phyloP scores from a whole-genome alignment of 176 grass and related monocot species.

The Typha latifolia region DNA sequence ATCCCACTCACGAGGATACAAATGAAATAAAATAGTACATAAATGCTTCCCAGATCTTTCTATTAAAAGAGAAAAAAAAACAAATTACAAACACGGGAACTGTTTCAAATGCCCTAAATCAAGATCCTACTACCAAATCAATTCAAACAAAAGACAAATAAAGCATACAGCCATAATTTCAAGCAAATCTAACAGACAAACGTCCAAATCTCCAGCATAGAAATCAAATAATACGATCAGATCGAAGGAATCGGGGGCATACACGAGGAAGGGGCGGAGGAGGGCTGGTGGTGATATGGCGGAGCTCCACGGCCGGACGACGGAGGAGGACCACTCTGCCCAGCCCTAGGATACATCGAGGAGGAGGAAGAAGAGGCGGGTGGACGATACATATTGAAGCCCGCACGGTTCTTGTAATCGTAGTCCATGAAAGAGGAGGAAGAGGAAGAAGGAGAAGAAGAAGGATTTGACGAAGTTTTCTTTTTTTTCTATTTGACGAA shows the following conservation, averaged over 20 bases:
- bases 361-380: constrained; percentile 28
- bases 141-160: background rate
- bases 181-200: background rate
- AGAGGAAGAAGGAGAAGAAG: background rate
- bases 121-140: background rate
- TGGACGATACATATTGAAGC: constrained; percentile 27
- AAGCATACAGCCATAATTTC: background rate
- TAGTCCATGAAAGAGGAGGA: constrained; percentile 29
- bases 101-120: too few species aligned
- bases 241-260: background rate
- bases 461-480: background rate
- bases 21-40: too few species aligned
- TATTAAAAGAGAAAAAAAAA: too few species aligned
- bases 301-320: constrained; percentile 7
- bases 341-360: constrained; percentile 3
- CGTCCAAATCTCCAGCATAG: too few species aligned
- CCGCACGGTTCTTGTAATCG: constrained; percentile 34
- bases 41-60: too few species aligned
- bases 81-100: too few species aligned
- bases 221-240: background rate
- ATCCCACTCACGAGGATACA: too few species aligned
- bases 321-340: background rate
- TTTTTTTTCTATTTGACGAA: background rate
- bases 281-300: constrained; percentile 32
- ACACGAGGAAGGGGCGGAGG: background rate